A percentile compares a stretch with the other conserved stretches of the same genome.
Evolutionary conservation across 345 rosid species (phyloP).

Genomic region (Noccaea bulbosa): DNA sequence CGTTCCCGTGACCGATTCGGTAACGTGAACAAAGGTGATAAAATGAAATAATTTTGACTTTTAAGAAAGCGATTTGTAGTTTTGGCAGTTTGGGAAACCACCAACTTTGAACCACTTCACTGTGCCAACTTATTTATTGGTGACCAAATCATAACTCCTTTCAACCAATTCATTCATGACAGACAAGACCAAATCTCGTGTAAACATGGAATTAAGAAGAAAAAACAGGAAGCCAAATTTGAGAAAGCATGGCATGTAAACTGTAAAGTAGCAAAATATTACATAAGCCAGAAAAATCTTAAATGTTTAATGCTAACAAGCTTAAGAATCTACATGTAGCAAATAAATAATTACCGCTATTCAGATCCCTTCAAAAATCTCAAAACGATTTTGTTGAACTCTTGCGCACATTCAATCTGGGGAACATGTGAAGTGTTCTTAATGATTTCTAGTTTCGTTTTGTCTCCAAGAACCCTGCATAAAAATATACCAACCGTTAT

Average conservation of each 20-base stretch:
- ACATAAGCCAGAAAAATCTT: background rate
- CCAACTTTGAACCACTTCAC: slow-evolving; percentile 24
- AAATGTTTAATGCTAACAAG: slow-evolving; percentile 1
- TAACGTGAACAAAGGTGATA: background rate
- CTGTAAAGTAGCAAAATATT: slow-evolving; percentile 4
- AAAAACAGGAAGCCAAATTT: no score
- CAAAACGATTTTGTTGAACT: slow-evolving; percentile 60
- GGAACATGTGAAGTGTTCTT: slow-evolving; percentile 76
- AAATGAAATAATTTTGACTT: background rate
- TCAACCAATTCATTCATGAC: background rate
- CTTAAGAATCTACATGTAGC: slow-evolving; percentile 26
- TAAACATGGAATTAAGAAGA: no score
- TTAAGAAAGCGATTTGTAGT: background rate
- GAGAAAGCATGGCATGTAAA: slow-evolving; percentile 6
- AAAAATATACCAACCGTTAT: slow-evolving; percentile 3
- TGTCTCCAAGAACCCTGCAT: slow-evolving; percentile 74
- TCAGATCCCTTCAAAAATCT: slow-evolving; percentile 50
- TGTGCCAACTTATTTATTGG: slow-evolving; percentile 18
- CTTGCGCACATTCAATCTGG: slow-evolving; percentile 60
- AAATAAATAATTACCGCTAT: background rate
- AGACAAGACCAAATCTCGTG: background rate
- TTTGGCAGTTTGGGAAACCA: slow-evolving; percentile 6
- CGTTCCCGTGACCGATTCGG: background rate
- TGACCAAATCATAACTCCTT: slow-evolving; percentile 27
- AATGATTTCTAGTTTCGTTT: slow-evolving; percentile 64